Evolutionary conservation across 2,329 filamentous ascomycete genomes (phyloP), one percentile per base, ranked within the genome.

Genomic region (Xylaria sp.): DNA sequence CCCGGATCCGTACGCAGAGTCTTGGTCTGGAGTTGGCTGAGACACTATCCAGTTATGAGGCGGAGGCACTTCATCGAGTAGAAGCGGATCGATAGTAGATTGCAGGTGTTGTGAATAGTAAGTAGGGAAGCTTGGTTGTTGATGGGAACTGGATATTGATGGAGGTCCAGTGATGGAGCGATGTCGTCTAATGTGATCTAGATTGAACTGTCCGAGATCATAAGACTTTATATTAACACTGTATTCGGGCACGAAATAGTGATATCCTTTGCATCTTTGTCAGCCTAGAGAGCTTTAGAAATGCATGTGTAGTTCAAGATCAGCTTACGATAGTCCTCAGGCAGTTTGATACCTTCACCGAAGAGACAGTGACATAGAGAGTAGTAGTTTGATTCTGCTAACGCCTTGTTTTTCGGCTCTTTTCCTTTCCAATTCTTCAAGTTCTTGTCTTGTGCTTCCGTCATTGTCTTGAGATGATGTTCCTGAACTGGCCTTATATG

Each of bases 1-100:
- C n/a, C 23, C 28, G 20, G 66, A 68, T 18, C 2, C 55, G 32
- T 68, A 68, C 1, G 54, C 66, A n/a, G 66, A 68, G 32, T 68
- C 66, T 2, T 59, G 41, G 23, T 41, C 34, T 7, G 44, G 44
- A 18, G 15, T 2, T 10, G 32, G 10, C 8, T 65, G 52, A 2
- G 3, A 15, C 5, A 50, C 1, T 5, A 1, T 15, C 55, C 55
- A 65, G 18, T 60, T 6, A 1, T 10, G 6, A 25, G 18, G 55
- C 5, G 10, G 60, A 2, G 10, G 25, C 0, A 2, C 41, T 13
- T 64, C 65, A 18, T 68, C 65, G n/a, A 68, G 65, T 3, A 5
- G 7, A 12, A 68, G 55, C 3, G 34, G 65, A 37, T 68, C 1
- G 15, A 39, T 54, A 6, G 32, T 41, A 39, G 39, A 8, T 18